A percentile compares a stretch with the other conserved stretches of the same genome.
Conservation (phyloP, 148 eudicot species). For the Heliosperma pusillum region DNA sequence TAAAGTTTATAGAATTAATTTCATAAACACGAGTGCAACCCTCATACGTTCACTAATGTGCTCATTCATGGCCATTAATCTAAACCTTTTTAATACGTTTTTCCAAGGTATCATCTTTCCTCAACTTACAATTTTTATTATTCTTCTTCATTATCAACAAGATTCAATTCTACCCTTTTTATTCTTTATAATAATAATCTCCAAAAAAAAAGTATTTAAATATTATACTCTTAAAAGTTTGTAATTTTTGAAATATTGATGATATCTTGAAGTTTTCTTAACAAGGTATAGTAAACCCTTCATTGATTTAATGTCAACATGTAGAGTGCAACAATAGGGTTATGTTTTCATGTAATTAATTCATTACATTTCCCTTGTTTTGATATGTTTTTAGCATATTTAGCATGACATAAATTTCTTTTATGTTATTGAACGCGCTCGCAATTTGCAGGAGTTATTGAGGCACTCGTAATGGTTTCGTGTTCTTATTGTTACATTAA, state of each 20-base stretch:
- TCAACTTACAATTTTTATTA: not conserved
- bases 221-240: not conserved
- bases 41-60: constrained; percentile 24
- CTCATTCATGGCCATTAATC: constrained; percentile 25
- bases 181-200: not conserved
- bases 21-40: constrained; percentile 17
- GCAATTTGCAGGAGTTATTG: too few relatives aligned
- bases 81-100: constrained; percentile 13
- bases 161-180: not conserved
- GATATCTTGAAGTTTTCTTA: not conserved
- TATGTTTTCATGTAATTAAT: not conserved
- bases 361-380: not conserved
- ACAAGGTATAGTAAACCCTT: not conserved
- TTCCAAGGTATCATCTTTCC: constrained; percentile 12
- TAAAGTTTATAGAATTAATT: constrained; percentile 11
- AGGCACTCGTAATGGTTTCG: too few relatives aligned
- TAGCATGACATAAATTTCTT: too few relatives aligned
- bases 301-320: not conserved
- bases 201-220: not conserved
- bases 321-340: not conserved
- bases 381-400: not conserved
- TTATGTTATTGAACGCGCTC: not conserved
- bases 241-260: not conserved
- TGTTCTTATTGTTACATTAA: not conserved
- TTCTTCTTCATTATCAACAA: not conserved